These are phyloP conservation scores for Mucor velutinosus DNA, from an alignment of 371 early-diverging fungal species.

Conservation along the genomic window DNA sequence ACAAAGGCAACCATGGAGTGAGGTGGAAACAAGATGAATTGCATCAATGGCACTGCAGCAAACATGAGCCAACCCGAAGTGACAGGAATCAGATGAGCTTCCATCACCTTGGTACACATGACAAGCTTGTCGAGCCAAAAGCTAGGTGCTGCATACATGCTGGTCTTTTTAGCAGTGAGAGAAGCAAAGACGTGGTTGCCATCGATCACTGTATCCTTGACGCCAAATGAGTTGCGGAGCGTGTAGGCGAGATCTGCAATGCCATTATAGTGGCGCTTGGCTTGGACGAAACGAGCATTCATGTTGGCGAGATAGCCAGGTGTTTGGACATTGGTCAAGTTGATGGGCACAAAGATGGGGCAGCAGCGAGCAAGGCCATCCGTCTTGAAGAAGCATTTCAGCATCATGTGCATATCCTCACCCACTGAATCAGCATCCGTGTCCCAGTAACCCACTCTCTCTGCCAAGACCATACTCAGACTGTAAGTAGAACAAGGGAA, in stretches of 20 bases:
- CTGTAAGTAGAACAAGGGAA: conserved; percentile 82
- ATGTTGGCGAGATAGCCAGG: conserved; percentile 59
- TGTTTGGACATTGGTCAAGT: conserved; percentile 76
- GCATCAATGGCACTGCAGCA: conserved; percentile 56
- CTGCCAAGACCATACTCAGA: conserved; percentile 71
- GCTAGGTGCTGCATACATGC: conserved; percentile 38
- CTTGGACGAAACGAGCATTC: conserved; percentile 69
- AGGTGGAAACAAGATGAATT: conserved; percentile 50
- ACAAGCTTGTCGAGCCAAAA: conserved; percentile 39
- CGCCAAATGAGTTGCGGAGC: conserved; percentile 34
- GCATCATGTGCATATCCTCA: conserved; percentile 86
- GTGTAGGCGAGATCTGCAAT: conserved; percentile 55
- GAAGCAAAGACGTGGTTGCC: conserved; percentile 19
- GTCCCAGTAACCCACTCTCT: conserved; percentile 80
- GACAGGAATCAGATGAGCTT: conserved; percentile 56
- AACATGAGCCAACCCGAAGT: conserved; percentile 61
- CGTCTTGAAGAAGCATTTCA: conserved; percentile 78
- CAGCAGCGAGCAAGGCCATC: conserved; percentile 64
- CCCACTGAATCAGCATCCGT: conserved; percentile 79
- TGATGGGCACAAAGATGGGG: conserved; percentile 76
- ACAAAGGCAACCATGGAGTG: conserved; percentile 37
- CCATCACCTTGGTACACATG: conserved; percentile 49
- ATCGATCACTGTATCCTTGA: conserved; percentile 11
- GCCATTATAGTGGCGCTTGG: conserved; percentile 68
- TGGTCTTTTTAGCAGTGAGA: conserved; percentile 33